phyloP scores from a whole-genome alignment of 805 yeast genomes.

The Candida takata region DNA sequence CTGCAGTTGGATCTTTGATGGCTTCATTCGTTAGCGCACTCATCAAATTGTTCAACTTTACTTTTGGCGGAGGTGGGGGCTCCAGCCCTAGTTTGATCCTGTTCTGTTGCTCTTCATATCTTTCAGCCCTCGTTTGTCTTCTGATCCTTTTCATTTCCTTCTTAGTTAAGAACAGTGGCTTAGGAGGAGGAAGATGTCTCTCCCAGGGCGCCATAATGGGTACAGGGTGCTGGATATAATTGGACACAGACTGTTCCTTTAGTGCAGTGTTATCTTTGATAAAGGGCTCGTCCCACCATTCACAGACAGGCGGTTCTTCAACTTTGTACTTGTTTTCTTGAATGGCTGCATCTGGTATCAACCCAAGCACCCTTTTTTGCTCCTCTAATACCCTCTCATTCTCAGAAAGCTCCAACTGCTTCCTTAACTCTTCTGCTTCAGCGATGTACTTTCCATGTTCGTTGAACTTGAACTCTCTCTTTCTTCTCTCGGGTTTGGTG shows the following conservation, averaged over 20 bases:
- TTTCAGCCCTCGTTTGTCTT: constrained; percentile 56
- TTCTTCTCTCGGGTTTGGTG: constrained; percentile 16
- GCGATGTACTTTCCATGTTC: constrained; percentile 56
- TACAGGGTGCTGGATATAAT: constrained; percentile 80
- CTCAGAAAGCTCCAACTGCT: constrained; percentile 29
- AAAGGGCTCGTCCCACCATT: constrained; percentile 85
- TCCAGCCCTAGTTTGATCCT: constrained; percentile 73
- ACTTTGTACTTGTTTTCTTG: constrained; percentile 52
- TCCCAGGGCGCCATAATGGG: constrained; percentile 58
- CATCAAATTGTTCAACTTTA: constrained; percentile 79
- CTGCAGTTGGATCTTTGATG: constrained; percentile 80
- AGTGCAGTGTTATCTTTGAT: constrained; percentile 34
- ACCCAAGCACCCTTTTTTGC: constrained; percentile 33
- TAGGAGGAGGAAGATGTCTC: constrained; percentile 30
- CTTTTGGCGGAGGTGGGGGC: constrained; percentile 86
- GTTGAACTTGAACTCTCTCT: constrained; percentile 43
- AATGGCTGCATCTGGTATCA: constrained; percentile 40
- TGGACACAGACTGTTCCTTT: constrained; percentile 42
- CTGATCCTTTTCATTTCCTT: constrained; percentile 70
- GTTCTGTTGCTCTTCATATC: constrained; percentile 67
- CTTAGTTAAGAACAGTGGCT: constrained; percentile 61
- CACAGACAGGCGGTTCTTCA: constrained; percentile 53
- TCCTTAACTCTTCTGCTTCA: constrained; percentile 36
- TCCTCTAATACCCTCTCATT: constrained; percentile 29
- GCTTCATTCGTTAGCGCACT: constrained; percentile 80